Evolutionary conservation across 306 rosid genomes (phyloP).

Genomic region (Rubus parviflorus): DNA sequence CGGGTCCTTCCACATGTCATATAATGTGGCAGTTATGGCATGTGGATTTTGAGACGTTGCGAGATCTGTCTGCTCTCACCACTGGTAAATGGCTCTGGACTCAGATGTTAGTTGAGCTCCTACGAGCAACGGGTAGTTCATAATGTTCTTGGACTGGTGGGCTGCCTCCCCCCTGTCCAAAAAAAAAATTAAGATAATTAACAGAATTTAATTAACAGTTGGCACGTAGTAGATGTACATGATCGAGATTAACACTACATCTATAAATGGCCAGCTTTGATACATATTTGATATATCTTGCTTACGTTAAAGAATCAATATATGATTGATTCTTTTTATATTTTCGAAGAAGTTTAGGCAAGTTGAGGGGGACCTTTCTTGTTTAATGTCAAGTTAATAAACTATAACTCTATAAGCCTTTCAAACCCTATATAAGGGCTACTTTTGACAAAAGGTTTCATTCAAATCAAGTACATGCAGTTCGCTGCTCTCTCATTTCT

Average conservation of each 20-base stretch:
- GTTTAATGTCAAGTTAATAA: not conserved
- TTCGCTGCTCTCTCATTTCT: not conserved
- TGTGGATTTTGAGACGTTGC: no score
- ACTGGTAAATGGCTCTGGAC: no score
- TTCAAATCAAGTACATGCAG: constrained; percentile 9
- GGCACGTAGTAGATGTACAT: constrained; percentile 8
- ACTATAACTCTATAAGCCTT: not conserved
- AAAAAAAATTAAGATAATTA: no score
- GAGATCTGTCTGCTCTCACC: no score
- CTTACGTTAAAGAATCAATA: constrained; percentile 12
- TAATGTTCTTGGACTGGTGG: no score
- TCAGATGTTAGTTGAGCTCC: no score
- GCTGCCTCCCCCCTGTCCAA: no score
- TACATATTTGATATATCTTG: constrained; percentile 1
- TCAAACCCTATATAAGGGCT: constrained; percentile 6
- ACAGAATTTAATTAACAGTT: constrained; percentile 4
- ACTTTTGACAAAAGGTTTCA: constrained; percentile 2
- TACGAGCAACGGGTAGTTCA: no score
- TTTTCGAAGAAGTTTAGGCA: not conserved
- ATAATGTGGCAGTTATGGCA: no score
- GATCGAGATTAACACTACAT: not conserved
- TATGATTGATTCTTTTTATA: constrained; percentile 5
- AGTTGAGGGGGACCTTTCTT: not conserved
- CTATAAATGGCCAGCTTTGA: constrained; percentile 10
- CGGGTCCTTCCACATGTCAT: no score